phyloP scores from a whole-genome alignment of 768 basidiomycete genomes.

The Lactarius quietus region DNA sequence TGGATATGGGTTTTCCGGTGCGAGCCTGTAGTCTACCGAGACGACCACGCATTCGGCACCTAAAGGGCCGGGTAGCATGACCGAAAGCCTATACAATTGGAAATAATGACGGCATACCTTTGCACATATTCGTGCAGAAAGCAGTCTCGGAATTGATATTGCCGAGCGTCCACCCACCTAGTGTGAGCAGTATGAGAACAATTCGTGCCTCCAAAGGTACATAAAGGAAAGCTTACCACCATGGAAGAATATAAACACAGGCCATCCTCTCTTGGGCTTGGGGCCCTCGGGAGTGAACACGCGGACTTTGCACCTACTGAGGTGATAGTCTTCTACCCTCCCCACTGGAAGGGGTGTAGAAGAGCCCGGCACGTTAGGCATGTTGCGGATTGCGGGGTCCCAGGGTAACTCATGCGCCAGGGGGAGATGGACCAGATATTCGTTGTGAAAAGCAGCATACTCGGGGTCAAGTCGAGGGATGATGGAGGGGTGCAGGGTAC shows the following conservation, averaged over 20 bases:
- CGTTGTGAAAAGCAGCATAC: constrained; percentile 61
- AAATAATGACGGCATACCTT: constrained; percentile 36
- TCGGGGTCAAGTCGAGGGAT: constrained; percentile 58
- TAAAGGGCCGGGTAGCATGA: constrained; percentile 26
- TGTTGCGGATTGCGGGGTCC: constrained; percentile 54
- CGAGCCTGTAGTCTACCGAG: constrained; percentile 68
- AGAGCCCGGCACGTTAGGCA: constrained; percentile 51
- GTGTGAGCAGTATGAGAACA: not conserved
- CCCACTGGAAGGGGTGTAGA: constrained; percentile 56
- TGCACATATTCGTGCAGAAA: constrained; percentile 59
- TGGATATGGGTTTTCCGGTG: constrained; percentile 68
- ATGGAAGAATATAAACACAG: constrained; percentile 69
- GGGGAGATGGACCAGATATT: constrained; percentile 42
- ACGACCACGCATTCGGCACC: constrained; percentile 60
- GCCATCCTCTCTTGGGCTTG: constrained; percentile 58
- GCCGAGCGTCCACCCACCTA: constrained; percentile 78
- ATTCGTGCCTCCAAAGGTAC: not conserved
- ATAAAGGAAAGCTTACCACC: constrained; percentile 46
- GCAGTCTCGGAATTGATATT: constrained; percentile 56
- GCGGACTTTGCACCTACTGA: constrained; percentile 53
- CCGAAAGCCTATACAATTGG: not conserved
- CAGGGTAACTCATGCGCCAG: constrained; percentile 58
- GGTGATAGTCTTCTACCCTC: constrained; percentile 47
- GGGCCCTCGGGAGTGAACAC: constrained; percentile 59
- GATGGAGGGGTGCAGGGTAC: constrained; percentile 60